Evolutionary conservation across 2,329 filamentous ascomycete species (phyloP), one percentile per base, ranked within the genome.

Genomic region (Calonectria pseudoturangicola): DNA sequence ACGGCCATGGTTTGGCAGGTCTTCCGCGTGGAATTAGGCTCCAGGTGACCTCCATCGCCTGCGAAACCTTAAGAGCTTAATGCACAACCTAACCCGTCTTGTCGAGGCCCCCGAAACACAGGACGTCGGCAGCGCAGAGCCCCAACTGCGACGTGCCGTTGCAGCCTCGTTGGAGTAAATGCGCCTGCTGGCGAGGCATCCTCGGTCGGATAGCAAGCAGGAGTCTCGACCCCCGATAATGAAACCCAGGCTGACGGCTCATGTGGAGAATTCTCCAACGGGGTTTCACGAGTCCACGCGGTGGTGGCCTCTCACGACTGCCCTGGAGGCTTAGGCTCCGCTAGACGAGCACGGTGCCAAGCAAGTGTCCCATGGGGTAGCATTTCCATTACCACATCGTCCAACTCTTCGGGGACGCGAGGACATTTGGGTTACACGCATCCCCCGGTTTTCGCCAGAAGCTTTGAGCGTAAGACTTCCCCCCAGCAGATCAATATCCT

Each of bases 231-330:
- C 48, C 48, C 33, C 28, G 25, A 43, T 15, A 28, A 25, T 28
- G 63, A 66, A 51, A 54, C 63, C 45, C 36, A 21, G 43, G 65
- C 18, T 58, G 39, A 27, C 16, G 39, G 39, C 25, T 8, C 36
- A n/a, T 28, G 62, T 67, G 65, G 65, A 36, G 65, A 66, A 21
- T 39, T 60, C 63, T 27, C 63, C 43, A 27, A 39, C 47, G 47
- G 47, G 48, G 48, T 30, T 56, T 66, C 10, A 47, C 18, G 36
- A 28, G 18, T 28, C 41, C 39, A 15, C 16, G 25, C 33, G 16
- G n/a, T 27, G 13, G 41, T 41, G 27, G 39, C 60, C 60, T 36
- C 60, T 64, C 60, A 39, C n/a, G 18, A 27, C 39, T 39, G 45
- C 27, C 54, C 13, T 33, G 21, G 21, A 27, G 12, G 33, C 54